phyloP scores from a whole-genome alignment of 2,329 filamentous ascomycete species.

The Diplodia intermedia region DNA sequence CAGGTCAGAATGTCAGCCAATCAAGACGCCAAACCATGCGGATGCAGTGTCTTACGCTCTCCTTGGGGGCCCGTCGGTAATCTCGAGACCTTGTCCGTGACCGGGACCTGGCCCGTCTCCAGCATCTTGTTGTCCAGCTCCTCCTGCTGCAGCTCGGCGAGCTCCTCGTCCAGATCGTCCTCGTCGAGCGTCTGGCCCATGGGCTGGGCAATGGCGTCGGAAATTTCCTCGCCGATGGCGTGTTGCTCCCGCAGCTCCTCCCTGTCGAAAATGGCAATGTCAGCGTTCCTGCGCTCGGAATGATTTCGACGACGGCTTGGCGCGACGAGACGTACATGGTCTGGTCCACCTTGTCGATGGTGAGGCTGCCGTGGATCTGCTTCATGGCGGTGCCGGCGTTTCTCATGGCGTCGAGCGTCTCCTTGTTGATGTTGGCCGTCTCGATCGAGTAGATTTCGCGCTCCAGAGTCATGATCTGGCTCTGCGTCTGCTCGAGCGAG shows the following conservation, averaged over 20 bases:
- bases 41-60: slow-evolving; percentile 67
- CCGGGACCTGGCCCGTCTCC: slow-evolving; percentile 82
- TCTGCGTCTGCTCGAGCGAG: slow-evolving; percentile 85
- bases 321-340: slow-evolving; percentile 74
- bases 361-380: slow-evolving; percentile 87
- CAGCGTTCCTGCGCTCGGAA: neutral
- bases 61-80: slow-evolving; percentile 77
- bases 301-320: neutral
- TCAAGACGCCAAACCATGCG: neutral
- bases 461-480: slow-evolving; percentile 90
- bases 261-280: slow-evolving; percentile 58
- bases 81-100: slow-evolving; percentile 76
- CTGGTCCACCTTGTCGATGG: slow-evolving; percentile 91
- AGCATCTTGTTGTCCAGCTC: slow-evolving; percentile 93
- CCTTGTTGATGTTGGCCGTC: slow-evolving; percentile 97
- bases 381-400: slow-evolving; percentile 89
- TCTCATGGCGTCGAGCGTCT: slow-evolving; percentile 92
- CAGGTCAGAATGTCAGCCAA: neutral
- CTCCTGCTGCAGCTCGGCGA: slow-evolving; percentile 89
- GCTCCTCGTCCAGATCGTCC: slow-evolving; percentile 80
- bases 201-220: slow-evolving; percentile 78
- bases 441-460: slow-evolving; percentile 97
- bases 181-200: slow-evolving; percentile 79
- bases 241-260: slow-evolving; percentile 91
- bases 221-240: slow-evolving; percentile 91